Evolutionary conservation across 257 asterid genomes (phyloP), one percentile per base, ranked within the genome.

Genomic region (Buddleja alternifolia): DNA sequence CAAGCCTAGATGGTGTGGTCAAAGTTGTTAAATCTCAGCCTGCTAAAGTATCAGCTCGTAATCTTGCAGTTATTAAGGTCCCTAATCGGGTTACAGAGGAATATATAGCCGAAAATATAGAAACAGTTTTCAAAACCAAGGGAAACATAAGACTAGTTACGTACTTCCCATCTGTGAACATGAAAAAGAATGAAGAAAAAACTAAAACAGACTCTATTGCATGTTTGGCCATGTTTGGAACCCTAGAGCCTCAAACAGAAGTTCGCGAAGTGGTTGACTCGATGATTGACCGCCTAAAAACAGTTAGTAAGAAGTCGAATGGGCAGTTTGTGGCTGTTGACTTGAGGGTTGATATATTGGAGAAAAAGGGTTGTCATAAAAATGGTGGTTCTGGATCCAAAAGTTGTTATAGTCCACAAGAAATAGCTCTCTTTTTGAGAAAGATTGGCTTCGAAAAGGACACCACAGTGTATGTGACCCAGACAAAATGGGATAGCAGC

Each of bases 221-320:
- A 29, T 94, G 99, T 75, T 77, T 94, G 81, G 96, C 90, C 79
- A 94, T 89, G 99, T 93, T 88, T 86, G 99, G 83, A 61, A 76
- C 92, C 12, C 75, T 93, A 55, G 89, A 86, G 77, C 92, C 94
- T 65, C 95, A 89, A 66, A 71, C 88, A 16, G 86, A 86, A 75
- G 91, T 93, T 12, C 86, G 84, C 32, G 97, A 86, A 82, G 96
- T 89, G 37, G 92, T 94, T 75, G 96, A 94, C 63, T 89, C 95
- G 7, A 87, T 89, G 88, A 69, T 86, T 50, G 95, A 83, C 65
- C 95, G 97, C 65, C 85, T 91, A 24, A 90, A 80, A 71, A 76
- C 95, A 19, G 76, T 90, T 68, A 88, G 97, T 58, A 74, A 77
- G 74, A 90, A 90, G 72, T 82, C 97, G 15, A 83, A 83, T 54